Base-by-base conservation (phyloP, 163 green algal species). In the Scenedesmus sp. region DNA sequence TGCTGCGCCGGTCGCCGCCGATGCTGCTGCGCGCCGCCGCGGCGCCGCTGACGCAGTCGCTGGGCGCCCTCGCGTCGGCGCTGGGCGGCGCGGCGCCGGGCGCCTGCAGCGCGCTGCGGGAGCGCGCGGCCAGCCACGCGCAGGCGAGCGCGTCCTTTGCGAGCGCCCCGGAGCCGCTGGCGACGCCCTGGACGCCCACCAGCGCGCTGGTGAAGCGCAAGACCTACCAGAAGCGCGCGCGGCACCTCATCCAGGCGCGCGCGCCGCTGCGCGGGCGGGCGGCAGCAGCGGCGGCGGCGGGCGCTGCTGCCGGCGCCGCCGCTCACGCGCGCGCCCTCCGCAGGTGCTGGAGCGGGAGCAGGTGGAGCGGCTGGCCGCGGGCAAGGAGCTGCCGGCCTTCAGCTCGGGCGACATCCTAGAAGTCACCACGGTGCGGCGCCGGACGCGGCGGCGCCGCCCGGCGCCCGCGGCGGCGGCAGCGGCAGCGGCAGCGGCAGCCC, bases 361-460 rank as follows among this genome's bases (percentile, higher is more conserved):
- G 34, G 42, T 66, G 44, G 31, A 64, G n/a, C 54, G 45, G 14
- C 34, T 83, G 14, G 29, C n/a, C 0, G 15, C 44, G 4, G 62
- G 54, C 7, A 77, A 72, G 81, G 50, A 64, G 57, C 65, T 87
- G 7, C 82, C 78, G 9, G n/a, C 63, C 0, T 87, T 89, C 82
- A 70, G 42, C 1, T 64, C 78, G 2, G 85, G 85, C 3, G 85
- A 89, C 56, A 65, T 89, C 6, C 63, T 89, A 22, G 84, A 89
- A 50, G 70, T 89, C 1, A 71, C 74, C 51, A 80, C 84, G 71
- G 63, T 84, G 54, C 42, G 72, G 9, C 6, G 39, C 39, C 6
- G 39, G 7, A 47, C 7, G 7, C 6, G 39, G 7, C 39, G 7
- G 39, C 39, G 10, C 39, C 10, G 39, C 39, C 6, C 10, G 39